Evolutionary conservation across 352 stramenopile genomes (phyloP), one percentile per base, ranked within the genome.

Genomic region (Blastocystis sp.): DNA sequence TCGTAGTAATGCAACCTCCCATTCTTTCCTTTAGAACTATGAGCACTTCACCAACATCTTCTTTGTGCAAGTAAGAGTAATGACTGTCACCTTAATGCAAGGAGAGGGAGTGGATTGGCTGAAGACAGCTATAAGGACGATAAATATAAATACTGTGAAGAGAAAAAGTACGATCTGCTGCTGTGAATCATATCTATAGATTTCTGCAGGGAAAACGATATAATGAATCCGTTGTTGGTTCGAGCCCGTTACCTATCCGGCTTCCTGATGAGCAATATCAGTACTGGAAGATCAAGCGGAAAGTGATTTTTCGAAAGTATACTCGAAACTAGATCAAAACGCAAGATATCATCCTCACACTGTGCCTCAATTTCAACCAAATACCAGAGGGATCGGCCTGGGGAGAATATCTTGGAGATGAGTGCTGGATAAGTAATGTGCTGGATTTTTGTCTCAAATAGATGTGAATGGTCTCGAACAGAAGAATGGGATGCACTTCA

Each of bases 121-220:
- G n/a, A 53, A 20, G 34, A 54, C 66, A 20, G 39, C 6, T 56
- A n/a, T 47, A 34, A 6, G n/a, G 43, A 56, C 30, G 16, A 6
- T 6, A 55, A 26, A 34, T n/a, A 13, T 53, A 78, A 18, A 78
- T 30, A 78, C 20, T 34, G 50, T 56, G 4, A 34, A 56, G 66
- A 78, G 66, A 78, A 78, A 45, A 78, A 78, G 66, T 78, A 6
- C 13, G 30, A n/a, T 13, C 6, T 55, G 11, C 4, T 56, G 37
- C 50, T 3, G 11, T 47, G 43, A 11, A 54, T 55, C 0, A 55
- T 75, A 26, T 37, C 11, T 53, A 43, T 68, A 85, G 73, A 66
- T 85, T 41, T 45, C 26, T 85, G 9, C 53, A 68, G 26, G 73
- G 73, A 68, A 85, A 55, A 43, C 73, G 73, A 20, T 85, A 68